Conservation (phyloP, 2,329 filamentous ascomycete genomes). For the Colletotrichum sp. region DNA sequence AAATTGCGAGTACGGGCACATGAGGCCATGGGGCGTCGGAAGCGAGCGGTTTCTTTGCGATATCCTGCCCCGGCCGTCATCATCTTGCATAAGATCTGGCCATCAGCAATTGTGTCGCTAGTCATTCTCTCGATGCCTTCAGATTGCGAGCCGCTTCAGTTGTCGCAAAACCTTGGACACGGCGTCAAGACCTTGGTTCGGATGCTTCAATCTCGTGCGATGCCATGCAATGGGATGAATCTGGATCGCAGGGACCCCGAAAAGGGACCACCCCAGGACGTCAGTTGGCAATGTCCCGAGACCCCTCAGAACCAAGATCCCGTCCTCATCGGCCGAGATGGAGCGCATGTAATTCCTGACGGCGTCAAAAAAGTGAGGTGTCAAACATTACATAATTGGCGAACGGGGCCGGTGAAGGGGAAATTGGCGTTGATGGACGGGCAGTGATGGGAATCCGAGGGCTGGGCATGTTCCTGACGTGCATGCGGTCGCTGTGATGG, state of each 20-base stretch:
- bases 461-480: too few relatives aligned
- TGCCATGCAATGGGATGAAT: background rate
- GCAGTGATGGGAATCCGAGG: background rate
- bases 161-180: background rate
- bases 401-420: background rate
- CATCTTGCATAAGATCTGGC: background rate
- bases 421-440: background rate
- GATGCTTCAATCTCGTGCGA: background rate
- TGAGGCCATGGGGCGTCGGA: constrained; percentile 5
- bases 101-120: background rate
- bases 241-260: background rate
- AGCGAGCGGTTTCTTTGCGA: constrained; percentile 6
- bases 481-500: too few relatives aligned
- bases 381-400: constrained; percentile 1
- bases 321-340: background rate
- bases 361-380: background rate
- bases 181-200: background rate
- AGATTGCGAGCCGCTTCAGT: background rate
- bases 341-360: background rate
- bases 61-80: background rate
- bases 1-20: background rate
- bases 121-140: background rate
- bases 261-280: background rate
- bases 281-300: background rate
- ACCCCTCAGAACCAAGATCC: background rate